Base-by-base conservation (phyloP, 2,329 filamentous ascomycete genomes). In the Elsinoe batatas region DNA sequence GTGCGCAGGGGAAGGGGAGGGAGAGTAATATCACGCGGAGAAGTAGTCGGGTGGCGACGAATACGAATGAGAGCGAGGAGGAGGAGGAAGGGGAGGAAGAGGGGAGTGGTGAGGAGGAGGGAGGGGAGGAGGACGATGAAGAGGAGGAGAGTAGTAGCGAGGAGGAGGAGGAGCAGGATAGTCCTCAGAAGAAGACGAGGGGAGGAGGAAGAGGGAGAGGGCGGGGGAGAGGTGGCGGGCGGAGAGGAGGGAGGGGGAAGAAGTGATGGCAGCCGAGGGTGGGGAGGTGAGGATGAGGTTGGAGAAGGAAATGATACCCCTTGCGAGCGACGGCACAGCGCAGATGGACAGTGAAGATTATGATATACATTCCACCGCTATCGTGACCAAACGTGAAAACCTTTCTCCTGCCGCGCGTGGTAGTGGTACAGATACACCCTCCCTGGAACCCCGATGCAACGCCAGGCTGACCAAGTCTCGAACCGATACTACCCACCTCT, bases 151-250 rank as follows among this genome's bases (percentile, higher is more conserved):
- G 49, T 32, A 42, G 37, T 43, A 35, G 30, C 12, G 51, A 54
- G 15, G 51, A 30, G 26, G 26, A 54, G 51, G 26, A 54, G 51
- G 51, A 42, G 35, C 37, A 47, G 36, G 53, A 55, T n/a, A 55
- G 53, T 37, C 53, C 53, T 12, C 38, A 55, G 53, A 55, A 55
- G n/a, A 55, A 55, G 22, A 26, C 38, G 8, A 40, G 51, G 15
- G 53, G 53, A 22, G 7, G 53, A 35, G 37, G 37, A n/a, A 42
- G 22, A n/a, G 30, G 17, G 17, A 5, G 38, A 37, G 53, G 53
- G 11, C 46, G 53, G 46, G 53, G 53, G 30, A 44, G 53, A 30
- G 53, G 53, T 35, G 22, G 17, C 3, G 15, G 5, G 3, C 3
- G 53, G 30, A 26, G 53, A 15, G 15, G 47, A 15, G 15, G 47